phyloP scores from a whole-genome alignment of 2,329 filamentous ascomycete genomes.

The Botryotinia convoluta region DNA sequence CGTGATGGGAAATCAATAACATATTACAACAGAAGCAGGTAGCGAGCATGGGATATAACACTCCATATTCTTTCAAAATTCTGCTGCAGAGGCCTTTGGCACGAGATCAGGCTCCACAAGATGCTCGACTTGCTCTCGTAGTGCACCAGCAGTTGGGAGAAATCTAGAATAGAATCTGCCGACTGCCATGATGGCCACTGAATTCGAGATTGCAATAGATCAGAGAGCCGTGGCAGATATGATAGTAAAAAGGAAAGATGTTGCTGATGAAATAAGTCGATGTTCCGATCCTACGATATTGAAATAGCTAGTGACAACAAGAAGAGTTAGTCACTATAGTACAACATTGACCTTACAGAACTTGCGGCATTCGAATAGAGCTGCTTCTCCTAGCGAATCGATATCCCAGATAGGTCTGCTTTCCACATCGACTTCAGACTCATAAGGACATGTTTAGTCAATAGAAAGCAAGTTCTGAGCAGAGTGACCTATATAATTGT shows the following conservation, averaged over 20 bases:
- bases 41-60: not conserved
- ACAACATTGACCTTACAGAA: not conserved
- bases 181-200: not conserved
- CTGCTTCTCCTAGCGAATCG: accelerated
- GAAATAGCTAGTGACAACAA: not conserved
- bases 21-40: not conserved
- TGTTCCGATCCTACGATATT: accelerated
- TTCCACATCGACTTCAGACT: not conserved
- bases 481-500: not conserved
- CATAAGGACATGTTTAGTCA: accelerated
- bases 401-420: not conserved
- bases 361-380: not conserved
- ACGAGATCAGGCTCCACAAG: not conserved
- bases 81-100: accelerated
- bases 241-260: not conserved
- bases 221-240: not conserved
- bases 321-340: accelerated
- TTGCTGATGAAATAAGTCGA: not conserved
- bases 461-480: not conserved
- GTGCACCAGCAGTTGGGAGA: accelerated
- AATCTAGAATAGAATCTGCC: not conserved
- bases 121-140: not conserved
- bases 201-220: not conserved
- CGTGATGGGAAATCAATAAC: too few relatives aligned
- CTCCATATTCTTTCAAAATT: accelerated